These are phyloP conservation scores for Chaetomium strumarium DNA, from an alignment of 2,329 filamentous ascomycete species.

Conservation along the genomic window DNA sequence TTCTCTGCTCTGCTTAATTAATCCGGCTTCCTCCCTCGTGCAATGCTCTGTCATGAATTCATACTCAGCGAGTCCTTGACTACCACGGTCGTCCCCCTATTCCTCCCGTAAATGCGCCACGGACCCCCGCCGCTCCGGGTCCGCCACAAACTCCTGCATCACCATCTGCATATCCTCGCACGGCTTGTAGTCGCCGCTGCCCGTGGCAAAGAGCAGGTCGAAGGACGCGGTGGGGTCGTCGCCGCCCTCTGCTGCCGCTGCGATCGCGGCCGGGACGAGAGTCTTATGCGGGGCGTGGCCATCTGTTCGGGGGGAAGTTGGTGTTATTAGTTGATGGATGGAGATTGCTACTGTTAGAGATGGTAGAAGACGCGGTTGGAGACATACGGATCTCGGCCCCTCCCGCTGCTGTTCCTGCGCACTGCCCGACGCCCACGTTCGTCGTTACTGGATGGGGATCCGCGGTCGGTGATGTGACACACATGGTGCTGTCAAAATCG, in stretches of 20 bases:
- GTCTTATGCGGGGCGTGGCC: not conserved
- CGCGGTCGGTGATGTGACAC: not conserved
- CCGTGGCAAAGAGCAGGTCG: constrained; percentile 5
- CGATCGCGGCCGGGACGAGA: not conserved
- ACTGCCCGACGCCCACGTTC: constrained; percentile 10
- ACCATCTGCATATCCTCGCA: constrained; percentile 11
- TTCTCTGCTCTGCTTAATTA: no score
- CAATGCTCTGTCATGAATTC: no score
- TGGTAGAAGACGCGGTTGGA: not conserved
- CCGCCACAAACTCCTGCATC: constrained; percentile 11
- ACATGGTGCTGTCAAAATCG: not conserved
- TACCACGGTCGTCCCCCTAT: no score
- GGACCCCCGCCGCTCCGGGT: not conserved
- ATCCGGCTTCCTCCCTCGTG: no score
- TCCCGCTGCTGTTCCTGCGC: constrained; percentile 2
- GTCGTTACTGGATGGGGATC: constrained; percentile 1
- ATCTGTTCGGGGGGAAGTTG: not conserved
- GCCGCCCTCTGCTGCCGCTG: not conserved
- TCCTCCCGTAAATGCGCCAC: not conserved
- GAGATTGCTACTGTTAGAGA: not conserved
- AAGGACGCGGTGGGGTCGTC: constrained; percentile 4
- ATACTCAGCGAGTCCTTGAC: no score
- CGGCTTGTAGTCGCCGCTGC: constrained; percentile 2
- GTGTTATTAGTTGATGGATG: not conserved
- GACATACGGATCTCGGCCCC: constrained; percentile 6